phyloP scores from a whole-genome alignment of 2,329 filamentous ascomycete species.

The Monosporascus sp. region DNA sequence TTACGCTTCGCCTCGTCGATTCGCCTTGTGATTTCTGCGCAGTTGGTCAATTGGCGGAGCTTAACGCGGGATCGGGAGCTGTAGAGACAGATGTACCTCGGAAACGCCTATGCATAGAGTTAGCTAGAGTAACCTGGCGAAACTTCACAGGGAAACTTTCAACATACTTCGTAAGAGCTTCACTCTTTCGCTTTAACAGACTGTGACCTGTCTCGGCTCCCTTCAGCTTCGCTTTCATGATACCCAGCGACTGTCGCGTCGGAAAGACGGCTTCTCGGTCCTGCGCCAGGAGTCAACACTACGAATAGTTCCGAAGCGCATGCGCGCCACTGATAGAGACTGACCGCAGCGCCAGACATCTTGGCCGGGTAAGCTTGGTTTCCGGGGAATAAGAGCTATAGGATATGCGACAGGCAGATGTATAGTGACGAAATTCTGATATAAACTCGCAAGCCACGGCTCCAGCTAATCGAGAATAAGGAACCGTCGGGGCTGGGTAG shows the following conservation, averaged over 20 bases:
- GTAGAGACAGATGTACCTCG: conserved; percentile 56
- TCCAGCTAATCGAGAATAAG: too few species aligned
- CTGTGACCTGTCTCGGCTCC: conserved; percentile 88
- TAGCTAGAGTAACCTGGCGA: conserved; percentile 3
- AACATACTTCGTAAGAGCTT: conserved; percentile 89
- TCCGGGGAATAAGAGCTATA: neutral
- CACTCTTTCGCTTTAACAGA: conserved; percentile 94
- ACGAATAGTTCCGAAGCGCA: neutral
- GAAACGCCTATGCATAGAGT: conserved; percentile 60
- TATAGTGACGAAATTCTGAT: too few species aligned
- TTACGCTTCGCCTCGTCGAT: conserved; percentile 99
- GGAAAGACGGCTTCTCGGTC: conserved; percentile 95
- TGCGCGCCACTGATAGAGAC: conserved; percentile 13
- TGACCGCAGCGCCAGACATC: conserved; percentile 51
- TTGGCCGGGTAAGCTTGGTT: conserved; percentile 11
- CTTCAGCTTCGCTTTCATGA: conserved; percentile 99
- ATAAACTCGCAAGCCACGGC: too few species aligned
- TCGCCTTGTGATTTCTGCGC: conserved; percentile 81
- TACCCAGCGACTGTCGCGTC: conserved; percentile 89
- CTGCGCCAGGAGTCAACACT: conserved; percentile 38
- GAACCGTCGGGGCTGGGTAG: too few species aligned
- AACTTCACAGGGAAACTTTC: neutral
- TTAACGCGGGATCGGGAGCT: neutral
- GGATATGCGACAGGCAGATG: neutral
- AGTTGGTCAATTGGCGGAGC: conserved; percentile 1